phyloP scores from a whole-genome alignment of 2,329 filamentous ascomycete species.

The Fusarium compactum region DNA sequence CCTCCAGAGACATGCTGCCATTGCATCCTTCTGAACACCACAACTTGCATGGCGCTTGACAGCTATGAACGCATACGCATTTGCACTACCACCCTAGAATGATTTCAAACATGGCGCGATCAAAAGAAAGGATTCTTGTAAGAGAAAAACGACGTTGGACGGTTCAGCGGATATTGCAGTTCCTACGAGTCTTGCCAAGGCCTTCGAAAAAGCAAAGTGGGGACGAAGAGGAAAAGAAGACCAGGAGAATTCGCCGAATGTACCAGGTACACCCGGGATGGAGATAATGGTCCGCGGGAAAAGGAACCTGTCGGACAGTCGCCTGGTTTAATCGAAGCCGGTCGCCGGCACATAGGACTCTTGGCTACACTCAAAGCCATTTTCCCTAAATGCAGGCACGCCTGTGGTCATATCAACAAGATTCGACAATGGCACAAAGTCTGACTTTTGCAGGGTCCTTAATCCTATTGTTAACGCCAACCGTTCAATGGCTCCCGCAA shows the following conservation, averaged over 20 bases:
- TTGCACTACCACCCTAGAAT: neutral
- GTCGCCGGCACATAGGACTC: constrained; percentile 21
- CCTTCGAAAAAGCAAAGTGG: constrained; percentile 25
- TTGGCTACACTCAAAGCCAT: constrained; percentile 15
- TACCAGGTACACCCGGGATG: constrained; percentile 27
- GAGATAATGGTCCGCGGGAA: constrained; percentile 30
- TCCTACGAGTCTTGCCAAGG: constrained; percentile 29
- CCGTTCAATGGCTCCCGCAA: constrained; percentile 48
- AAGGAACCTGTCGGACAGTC: constrained; percentile 30
- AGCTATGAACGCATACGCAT: neutral
- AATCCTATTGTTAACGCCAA: constrained; percentile 38
- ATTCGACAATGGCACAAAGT: constrained; percentile 7
- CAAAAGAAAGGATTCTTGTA: constrained; percentile 3
- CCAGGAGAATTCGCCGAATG: constrained; percentile 37
- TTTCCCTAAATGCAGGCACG: constrained; percentile 34
- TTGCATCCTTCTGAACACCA: constrained; percentile 15
- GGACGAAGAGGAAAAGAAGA: constrained; percentile 16
- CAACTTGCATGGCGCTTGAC: constrained; percentile 2
- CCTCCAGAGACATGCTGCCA: constrained; percentile 22
- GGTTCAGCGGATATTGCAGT: constrained; percentile 17
- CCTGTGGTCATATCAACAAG: constrained; percentile 13
- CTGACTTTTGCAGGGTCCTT: constrained; percentile 38
- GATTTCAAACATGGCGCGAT: constrained; percentile 1
- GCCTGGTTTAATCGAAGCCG: constrained; percentile 27
- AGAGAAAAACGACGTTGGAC: constrained; percentile 4